Percentiles rank a stretch among this genome's conserved stretches.
Evolutionary conservation across 768 basidiomycete species (phyloP).

Genomic region (Fomitopsis pulvina): DNA sequence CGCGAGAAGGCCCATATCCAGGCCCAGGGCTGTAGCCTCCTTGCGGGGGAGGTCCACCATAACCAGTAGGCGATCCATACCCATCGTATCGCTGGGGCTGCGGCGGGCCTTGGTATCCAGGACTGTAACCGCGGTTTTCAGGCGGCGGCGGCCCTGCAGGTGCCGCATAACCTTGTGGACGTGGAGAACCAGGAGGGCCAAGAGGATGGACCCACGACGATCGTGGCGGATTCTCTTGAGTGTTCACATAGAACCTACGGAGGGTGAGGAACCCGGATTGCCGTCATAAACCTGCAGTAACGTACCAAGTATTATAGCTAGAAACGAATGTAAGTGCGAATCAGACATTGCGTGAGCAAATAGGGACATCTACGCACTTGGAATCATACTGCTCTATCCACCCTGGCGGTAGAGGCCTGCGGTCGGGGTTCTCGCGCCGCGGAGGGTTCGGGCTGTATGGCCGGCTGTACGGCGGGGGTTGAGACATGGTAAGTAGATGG

Average conservation of each 20-base stretch:
- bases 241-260: conserved; percentile 74
- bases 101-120: conserved; percentile 21
- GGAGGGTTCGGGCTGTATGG: conserved; percentile 1
- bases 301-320: conserved; percentile 65
- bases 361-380: conserved; percentile 45
- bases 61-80: no score
- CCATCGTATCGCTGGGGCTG: conserved; percentile 20
- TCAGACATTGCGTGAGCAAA: neutral
- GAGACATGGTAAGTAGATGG: neutral
- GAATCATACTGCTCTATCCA: conserved; percentile 64
- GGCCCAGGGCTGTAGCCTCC: neutral
- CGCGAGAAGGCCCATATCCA: neutral
- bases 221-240: conserved; percentile 49
- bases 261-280: neutral
- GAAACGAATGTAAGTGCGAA: conserved; percentile 8
- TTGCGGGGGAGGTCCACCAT: neutral
- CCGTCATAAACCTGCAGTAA: neutral
- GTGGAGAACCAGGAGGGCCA: conserved; percentile 35
- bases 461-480: conserved; percentile 6
- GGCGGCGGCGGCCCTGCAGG: conserved; percentile 42
- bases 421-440: conserved; percentile 30
- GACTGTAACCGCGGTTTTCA: conserved; percentile 24
- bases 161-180: conserved; percentile 24
- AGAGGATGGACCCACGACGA: conserved; percentile 68
- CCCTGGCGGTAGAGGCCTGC: conserved; percentile 54